A percentile compares a stretch with the other conserved stretches of the same genome.
Evolutionary conservation across 176 grass and related monocot species (phyloP).

Genomic region (Panicum miliaceum): DNA sequence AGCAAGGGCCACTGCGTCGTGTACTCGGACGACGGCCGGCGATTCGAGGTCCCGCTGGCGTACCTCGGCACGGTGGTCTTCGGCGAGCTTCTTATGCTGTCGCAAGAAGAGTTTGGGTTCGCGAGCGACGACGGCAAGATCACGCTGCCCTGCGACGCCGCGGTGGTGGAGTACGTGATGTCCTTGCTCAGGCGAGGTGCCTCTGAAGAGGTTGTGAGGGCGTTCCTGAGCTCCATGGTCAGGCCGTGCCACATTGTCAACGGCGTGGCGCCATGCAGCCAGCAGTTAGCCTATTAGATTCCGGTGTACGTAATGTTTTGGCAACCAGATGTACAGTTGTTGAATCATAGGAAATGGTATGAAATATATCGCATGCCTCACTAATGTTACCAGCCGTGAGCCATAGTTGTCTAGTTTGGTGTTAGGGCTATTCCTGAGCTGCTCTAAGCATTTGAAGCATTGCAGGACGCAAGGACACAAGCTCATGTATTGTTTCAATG

Average conservation of each 20-base stretch:
- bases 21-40: conserved; percentile 39
- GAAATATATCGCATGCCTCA: background rate
- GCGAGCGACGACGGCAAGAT: conserved; percentile 36
- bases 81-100: conserved; percentile 47
- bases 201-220: conserved; percentile 37
- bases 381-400: too few relatives aligned
- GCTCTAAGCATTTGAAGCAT: too few relatives aligned
- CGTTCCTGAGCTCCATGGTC: conserved; percentile 38
- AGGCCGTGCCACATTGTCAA: conserved; percentile 5
- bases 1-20: conserved; percentile 54
- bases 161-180: conserved; percentile 47
- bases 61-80: conserved; percentile 47
- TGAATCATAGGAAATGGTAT: background rate
- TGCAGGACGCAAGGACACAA: too few relatives aligned
- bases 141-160: conserved; percentile 39
- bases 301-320: background rate
- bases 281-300: background rate
- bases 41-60: conserved; percentile 53
- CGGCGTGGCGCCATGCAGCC: background rate
- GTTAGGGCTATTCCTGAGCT: too few relatives aligned
- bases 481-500: too few relatives aligned
- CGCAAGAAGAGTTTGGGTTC: conserved; percentile 52
- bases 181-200: conserved; percentile 42
- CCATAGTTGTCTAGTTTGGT: too few relatives aligned
- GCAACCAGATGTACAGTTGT: background rate